Base-by-base conservation (phyloP, 116 monocot genomes). In the Cymodocea nodosa region DNA sequence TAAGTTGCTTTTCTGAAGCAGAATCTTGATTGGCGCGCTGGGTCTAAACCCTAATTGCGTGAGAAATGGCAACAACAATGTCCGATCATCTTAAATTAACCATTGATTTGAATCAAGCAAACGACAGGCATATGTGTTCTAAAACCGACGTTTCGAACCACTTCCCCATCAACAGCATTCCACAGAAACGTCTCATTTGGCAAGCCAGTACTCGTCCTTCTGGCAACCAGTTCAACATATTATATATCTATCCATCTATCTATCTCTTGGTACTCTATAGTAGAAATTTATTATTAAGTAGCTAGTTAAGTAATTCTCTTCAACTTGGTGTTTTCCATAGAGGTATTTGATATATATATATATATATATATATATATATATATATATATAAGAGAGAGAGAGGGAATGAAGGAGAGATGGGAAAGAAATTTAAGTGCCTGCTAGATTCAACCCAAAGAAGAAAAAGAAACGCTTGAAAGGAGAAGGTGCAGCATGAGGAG, bases 171-270 rank as follows among this genome's bases (percentile, higher is more conserved):
- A 37, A 18, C n/a, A 35, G 15, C 23, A 23, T 60, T 10, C 0
- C 24, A 30, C 7, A 30, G 13, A 60, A 60, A 60, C 5, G 34
- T 4, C 60, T 35, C 60, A 60, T 6, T 23, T 60, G 60, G 60
- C 25, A 60, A 60, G 2, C 19, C 60, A 60, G 17, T 60, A 60
- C n/a, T 37, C 0, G 60, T 13, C n/a, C 17, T 17, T 60, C 60
- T 60, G 60, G 60, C 60, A 60, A 60, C 15, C 30, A 60, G 22
- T 35, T 10, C 60, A 56, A 56, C 9, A 56, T n/a, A n/a, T n/a
- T n/a, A n/a, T n/a, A n/a, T n/a, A n/a, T n/a, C n/a, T n/a, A n/a
- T 30, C 1, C 30, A 30, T 30, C 30, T 30, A 30, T 30, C 30
- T 30, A 30, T 30, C 30, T 30, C 30, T 30, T 30, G 3, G 30